Percentiles rank a stretch among this genome's conserved stretches.
These are phyloP conservation scores for Chaetoscypha palmicola DNA, from an alignment of 2,329 filamentous ascomycete genomes.

Conservation along the genomic window DNA sequence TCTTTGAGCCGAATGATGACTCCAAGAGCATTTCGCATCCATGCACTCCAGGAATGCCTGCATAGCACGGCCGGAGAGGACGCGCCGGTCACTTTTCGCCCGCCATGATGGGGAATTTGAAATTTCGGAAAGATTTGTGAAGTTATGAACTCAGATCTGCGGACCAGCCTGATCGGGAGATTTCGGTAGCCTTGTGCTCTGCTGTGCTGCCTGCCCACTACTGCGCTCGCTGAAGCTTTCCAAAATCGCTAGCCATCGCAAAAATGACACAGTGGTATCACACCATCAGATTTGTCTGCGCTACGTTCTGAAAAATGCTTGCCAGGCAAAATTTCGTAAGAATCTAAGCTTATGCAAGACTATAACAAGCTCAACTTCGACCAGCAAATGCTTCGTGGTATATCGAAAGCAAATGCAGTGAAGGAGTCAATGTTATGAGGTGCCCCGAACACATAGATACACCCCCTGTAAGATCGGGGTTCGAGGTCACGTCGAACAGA, in stretches of 20 bases:
- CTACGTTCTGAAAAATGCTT: slow-evolving; percentile 38
- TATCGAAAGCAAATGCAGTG: slow-evolving; percentile 27
- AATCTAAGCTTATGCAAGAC: slow-evolving; percentile 41
- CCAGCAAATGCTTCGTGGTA: slow-evolving; percentile 31
- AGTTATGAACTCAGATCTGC: too few species aligned
- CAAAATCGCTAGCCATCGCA: background rate
- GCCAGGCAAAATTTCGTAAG: slow-evolving; percentile 42
- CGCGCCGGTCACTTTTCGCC: too few species aligned
- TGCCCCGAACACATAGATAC: slow-evolving; percentile 18
- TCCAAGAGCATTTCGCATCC: too few species aligned
- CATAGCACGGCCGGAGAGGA: too few species aligned
- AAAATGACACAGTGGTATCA: slow-evolving; percentile 9
- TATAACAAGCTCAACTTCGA: slow-evolving; percentile 54
- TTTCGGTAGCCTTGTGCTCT: too few species aligned
- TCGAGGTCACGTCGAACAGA: slow-evolving; percentile 23
- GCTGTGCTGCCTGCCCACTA: slow-evolving; percentile 39
- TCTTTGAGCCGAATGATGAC: too few species aligned
- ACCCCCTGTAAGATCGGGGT: slow-evolving; percentile 16
- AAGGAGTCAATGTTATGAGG: slow-evolving; percentile 35
- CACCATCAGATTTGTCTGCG: slow-evolving; percentile 29
- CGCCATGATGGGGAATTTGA: too few species aligned
- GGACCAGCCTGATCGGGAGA: too few species aligned
- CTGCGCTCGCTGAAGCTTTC: slow-evolving; percentile 44
- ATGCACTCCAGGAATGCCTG: too few species aligned
- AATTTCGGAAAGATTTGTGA: too few species aligned